These are phyloP conservation scores for Tagetes patula DNA, from an alignment of 129 eudicot genomes.

Conservation along the genomic window DNA sequence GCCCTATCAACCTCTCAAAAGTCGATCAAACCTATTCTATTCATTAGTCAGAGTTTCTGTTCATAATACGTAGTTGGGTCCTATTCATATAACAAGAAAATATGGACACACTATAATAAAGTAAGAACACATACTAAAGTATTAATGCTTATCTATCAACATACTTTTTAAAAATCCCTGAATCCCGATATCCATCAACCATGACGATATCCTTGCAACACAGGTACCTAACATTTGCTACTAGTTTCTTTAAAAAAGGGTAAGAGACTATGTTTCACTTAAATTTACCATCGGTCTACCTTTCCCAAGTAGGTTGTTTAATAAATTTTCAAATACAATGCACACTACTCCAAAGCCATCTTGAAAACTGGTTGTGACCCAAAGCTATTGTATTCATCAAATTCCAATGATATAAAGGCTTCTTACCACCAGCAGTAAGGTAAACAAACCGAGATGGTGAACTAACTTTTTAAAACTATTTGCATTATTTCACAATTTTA, in stretches of 20 bases:
- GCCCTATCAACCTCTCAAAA: neutral
- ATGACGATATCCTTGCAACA: neutral
- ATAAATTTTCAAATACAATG: neutral
- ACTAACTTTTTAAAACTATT: constrained; percentile 7
- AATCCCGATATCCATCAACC: neutral
- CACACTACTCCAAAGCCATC: neutral
- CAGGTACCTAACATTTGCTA: neutral
- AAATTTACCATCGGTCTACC: neutral
- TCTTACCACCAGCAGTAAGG: constrained; percentile 13
- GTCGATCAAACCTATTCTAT: neutral
- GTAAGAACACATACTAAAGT: neutral
- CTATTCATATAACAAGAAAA: neutral
- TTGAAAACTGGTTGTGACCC: constrained; percentile 7
- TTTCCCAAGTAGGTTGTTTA: neutral
- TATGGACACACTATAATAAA: neutral
- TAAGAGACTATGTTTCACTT: neutral
- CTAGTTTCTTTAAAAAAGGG: neutral
- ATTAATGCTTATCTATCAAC: neutral
- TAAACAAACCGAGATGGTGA: constrained; percentile 2
- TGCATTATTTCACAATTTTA: constrained; percentile 4
- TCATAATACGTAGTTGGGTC: neutral
- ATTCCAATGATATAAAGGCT: constrained; percentile 2
- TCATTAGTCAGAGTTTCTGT: neutral
- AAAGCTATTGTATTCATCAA: constrained; percentile 12
- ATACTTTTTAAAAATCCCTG: constrained; percentile 5